These are phyloP conservation scores for Chrysochromulina tobinii DNA, from an alignment of 78 protist species.

Conservation along the genomic window DNA sequence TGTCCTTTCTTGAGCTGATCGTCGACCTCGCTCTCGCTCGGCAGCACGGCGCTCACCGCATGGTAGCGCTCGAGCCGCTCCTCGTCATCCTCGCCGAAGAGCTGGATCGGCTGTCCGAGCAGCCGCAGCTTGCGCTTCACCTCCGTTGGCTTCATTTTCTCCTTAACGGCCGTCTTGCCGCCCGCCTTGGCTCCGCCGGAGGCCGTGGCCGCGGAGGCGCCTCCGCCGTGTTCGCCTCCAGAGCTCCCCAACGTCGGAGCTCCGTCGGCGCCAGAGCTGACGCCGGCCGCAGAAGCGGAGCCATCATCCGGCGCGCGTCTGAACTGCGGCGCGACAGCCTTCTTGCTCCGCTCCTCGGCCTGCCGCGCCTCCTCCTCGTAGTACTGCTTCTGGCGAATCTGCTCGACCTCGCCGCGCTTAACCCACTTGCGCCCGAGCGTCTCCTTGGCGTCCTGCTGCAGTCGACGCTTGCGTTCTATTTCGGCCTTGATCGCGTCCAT, in stretches of 20 bases:
- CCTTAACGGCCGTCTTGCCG: not conserved
- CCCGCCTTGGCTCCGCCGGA: not conserved
- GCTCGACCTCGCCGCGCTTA: not conserved
- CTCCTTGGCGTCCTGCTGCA: not conserved
- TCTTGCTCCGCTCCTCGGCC: not conserved
- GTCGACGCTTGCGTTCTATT: not conserved
- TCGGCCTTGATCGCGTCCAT: not conserved
- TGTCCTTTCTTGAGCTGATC: not conserved
- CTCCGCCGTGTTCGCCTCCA: not conserved
- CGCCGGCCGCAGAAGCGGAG: too few relatives aligned
- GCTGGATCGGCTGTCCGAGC: conserved; percentile 37
- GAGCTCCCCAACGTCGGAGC: too few relatives aligned
- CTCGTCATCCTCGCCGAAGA: conserved; percentile 52
- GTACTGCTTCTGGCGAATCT: not conserved
- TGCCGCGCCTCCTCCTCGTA: not conserved
- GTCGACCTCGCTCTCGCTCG: not conserved
- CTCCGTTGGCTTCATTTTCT: not conserved
- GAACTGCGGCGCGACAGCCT: not conserved
- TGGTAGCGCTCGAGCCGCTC: not conserved
- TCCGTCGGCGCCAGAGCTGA: too few relatives aligned
- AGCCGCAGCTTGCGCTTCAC: conserved; percentile 33
- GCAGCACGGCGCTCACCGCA: not conserved
- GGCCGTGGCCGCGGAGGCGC: not conserved
- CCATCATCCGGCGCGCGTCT: not conserved
- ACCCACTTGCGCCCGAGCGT: not conserved